These are phyloP conservation scores for Colletotrichum sp. DNA, from an alignment of 2,329 filamentous ascomycete species.

Conservation along the genomic window DNA sequence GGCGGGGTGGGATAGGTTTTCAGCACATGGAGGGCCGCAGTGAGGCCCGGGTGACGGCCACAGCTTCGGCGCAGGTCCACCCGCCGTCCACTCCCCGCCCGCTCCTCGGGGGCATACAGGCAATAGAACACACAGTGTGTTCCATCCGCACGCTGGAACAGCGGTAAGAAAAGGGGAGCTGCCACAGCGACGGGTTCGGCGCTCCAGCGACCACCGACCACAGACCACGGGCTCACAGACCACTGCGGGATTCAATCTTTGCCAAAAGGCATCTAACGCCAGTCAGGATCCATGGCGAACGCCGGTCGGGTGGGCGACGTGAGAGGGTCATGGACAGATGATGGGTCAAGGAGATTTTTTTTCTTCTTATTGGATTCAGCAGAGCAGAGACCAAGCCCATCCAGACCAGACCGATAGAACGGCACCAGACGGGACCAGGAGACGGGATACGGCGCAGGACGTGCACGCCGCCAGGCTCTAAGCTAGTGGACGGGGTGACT, in stretches of 20 bases:
- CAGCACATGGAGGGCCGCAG: neutral
- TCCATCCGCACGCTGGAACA: neutral
- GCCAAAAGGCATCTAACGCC: conserved; percentile 7
- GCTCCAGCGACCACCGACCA: conserved; percentile 7
- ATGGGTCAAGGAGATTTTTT: neutral
- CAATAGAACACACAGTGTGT: neutral
- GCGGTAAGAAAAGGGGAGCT: neutral
- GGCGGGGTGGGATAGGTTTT: neutral
- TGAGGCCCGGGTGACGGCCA: neutral
- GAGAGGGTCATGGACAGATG: neutral
- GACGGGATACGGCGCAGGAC: neutral
- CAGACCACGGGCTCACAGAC: conserved; percentile 17
- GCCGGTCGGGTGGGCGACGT: conserved; percentile 18
- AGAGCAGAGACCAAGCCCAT: neutral
- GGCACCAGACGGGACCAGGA: neutral
- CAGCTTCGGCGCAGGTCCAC: neutral
- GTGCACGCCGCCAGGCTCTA: neutral
- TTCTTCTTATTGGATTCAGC: neutral
- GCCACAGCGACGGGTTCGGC: neutral
- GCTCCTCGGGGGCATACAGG: neutral
- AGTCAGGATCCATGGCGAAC: conserved; percentile 4
- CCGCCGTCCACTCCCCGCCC: neutral
- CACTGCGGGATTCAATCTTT: conserved; percentile 1
- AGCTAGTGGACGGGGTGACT: neutral
- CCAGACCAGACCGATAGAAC: neutral